These are phyloP conservation scores for Globisporangium barbulae DNA, from an alignment of 352 stramenopile genomes.

Conservation along the genomic window DNA sequence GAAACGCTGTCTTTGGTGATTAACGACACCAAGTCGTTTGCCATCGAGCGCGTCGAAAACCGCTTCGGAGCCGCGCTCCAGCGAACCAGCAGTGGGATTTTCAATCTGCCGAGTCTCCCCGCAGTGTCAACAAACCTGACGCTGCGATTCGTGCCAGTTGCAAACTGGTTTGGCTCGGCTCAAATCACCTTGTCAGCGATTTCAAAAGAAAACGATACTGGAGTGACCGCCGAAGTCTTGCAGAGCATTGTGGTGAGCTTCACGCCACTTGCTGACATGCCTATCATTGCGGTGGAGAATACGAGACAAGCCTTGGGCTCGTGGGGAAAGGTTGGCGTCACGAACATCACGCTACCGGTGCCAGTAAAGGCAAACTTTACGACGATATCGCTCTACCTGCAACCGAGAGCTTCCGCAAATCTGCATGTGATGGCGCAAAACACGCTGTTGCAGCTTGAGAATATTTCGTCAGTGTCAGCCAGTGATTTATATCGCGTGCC, in stretches of 20 bases:
- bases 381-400: slow-evolving; percentile 30
- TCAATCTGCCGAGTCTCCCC: slow-evolving; percentile 24
- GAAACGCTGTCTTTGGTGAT: slow-evolving; percentile 37
- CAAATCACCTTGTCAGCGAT: slow-evolving; percentile 32
- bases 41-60: slow-evolving; percentile 24
- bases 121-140: slow-evolving; percentile 16
- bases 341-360: slow-evolving; percentile 28
- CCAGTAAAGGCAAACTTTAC: slow-evolving; percentile 33
- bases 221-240: slow-evolving; percentile 17
- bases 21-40: slow-evolving; percentile 17
- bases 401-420: slow-evolving; percentile 19
- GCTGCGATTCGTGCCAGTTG: slow-evolving; percentile 25
- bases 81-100: slow-evolving; percentile 21
- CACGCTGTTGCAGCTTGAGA: slow-evolving; percentile 27
- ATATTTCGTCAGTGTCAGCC: slow-evolving; percentile 24
- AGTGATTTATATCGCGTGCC: slow-evolving; percentile 35
- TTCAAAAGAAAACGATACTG: slow-evolving; percentile 29
- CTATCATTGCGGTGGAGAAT: slow-evolving; percentile 32
- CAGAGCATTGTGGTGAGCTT: slow-evolving; percentile 25
- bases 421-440: slow-evolving; percentile 41
- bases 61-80: slow-evolving; percentile 21
- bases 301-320: slow-evolving; percentile 30
- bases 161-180: slow-evolving; percentile 34
- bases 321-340: slow-evolving; percentile 33
- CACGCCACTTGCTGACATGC: slow-evolving; percentile 35